Evolutionary conservation across 1,284 basidiomycete genomes (phyloP), one percentile per base, ranked within the genome.

Genomic region (Golubevia pallescens): DNA sequence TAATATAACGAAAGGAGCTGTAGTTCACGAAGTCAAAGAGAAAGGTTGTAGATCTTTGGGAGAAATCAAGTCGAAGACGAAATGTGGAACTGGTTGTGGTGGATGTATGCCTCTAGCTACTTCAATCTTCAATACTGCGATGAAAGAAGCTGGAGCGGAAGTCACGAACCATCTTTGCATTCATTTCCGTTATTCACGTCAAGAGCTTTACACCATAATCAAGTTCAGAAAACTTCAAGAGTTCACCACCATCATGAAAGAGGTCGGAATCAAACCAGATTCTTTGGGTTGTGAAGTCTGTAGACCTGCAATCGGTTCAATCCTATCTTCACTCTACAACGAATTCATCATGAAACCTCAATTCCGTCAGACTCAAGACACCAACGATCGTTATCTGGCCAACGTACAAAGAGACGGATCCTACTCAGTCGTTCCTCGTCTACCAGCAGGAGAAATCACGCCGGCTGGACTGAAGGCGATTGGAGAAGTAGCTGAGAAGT

Each of bases 351-450:
- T 93, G 89, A 86, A 88, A 21, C 89, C 90, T 0, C 87, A 85
- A n/a, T 90, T 91, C 71, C 89, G 91, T 71, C 88, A 90, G 77
- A 90, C 90, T 57, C 92, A 93, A 77, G 91, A 92, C 70, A 92
- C 91, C 1, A 86, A 86, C 70, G 86, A 85, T 69, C 87, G 88
- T 60, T 92, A 89, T 85, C 86, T 93, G 65, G 92, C 90, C 23
- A 93, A 93, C 78, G 91, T 93, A 58, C 92, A 93, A 79, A 88
- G 92, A 23, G 90, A 92, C 70, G 92, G 90, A 6, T 89, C 91
- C 0, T 93, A 91, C 85, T 91, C 90, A 1, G 91, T 93, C 66
- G 88, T 93, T 16, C 92, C 92, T 16, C 89, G 92, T 57, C 88
- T 93, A 23, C 86, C 90, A 1, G 91, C 88, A 1, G 91, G 91